Evolutionary conservation across 768 basidiomycete species (phyloP).

Genomic region (button mushroom (Agaricus bisporus)): DNA sequence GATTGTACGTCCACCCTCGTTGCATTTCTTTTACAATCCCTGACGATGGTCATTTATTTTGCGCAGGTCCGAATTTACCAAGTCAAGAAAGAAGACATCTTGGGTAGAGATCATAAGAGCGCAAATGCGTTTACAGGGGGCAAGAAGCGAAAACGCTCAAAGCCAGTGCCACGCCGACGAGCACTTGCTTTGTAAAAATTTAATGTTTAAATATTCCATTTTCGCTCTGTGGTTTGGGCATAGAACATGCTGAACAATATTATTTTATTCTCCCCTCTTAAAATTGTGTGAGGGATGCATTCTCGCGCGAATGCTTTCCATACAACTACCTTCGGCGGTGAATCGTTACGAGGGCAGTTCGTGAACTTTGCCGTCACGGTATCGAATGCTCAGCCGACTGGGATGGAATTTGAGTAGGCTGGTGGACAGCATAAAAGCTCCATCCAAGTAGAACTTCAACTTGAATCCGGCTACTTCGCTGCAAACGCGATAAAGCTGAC

Average conservation of each 20-base stretch:
- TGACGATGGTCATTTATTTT: constrained; percentile 3
- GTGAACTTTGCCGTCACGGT: too few relatives aligned
- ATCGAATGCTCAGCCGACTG: too few relatives aligned
- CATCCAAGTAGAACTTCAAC: too few relatives aligned
- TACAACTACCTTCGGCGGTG: too few relatives aligned
- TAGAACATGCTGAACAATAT: too few relatives aligned
- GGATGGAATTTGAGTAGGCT: too few relatives aligned
- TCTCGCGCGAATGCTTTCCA: too few relatives aligned
- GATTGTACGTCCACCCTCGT: constrained; percentile 60
- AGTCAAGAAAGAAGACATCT: constrained; percentile 88
- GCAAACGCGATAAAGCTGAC: too few relatives aligned
- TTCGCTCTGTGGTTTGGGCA: not conserved
- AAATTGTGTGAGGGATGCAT: not conserved
- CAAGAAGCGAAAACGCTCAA: constrained; percentile 82
- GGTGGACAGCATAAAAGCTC: too few relatives aligned
- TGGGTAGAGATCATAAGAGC: constrained; percentile 85
- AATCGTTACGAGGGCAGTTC: too few relatives aligned
- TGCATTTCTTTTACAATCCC: not conserved
- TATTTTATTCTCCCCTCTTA: not conserved
- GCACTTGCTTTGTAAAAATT: constrained; percentile 29
- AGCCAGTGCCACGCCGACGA: constrained; percentile 59
- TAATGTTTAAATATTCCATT: constrained; percentile 10
- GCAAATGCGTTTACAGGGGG: constrained; percentile 83
- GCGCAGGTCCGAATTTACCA: constrained; percentile 82
- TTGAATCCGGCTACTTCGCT: too few relatives aligned